Conservation (phyloP, 441 rosid genomes). For the Lepidium campestre region DNA sequence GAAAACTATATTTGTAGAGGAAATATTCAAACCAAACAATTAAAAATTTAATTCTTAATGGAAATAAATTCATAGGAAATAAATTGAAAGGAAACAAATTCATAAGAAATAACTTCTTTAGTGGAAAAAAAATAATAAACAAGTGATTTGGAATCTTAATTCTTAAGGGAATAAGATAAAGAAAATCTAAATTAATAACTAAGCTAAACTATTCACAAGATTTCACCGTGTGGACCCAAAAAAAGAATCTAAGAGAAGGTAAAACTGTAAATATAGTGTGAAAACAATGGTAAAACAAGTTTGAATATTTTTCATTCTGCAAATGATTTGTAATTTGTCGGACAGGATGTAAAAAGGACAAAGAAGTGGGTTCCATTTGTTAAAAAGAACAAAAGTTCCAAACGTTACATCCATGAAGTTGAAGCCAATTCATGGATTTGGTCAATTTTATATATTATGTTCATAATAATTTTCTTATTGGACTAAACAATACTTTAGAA, state of each 20-base stretch:
- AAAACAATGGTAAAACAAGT: not conserved
- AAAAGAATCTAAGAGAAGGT: not conserved
- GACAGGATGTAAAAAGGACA: not conserved
- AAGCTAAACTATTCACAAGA: not conserved
- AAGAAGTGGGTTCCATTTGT: conserved; percentile 7
- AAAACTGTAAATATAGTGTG: conserved; percentile 1
- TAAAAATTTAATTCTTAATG: too few relatives aligned
- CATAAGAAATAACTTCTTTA: too few relatives aligned
- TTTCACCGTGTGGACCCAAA: not conserved
- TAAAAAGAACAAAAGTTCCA: not conserved
- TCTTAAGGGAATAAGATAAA: not conserved
- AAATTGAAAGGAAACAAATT: too few relatives aligned
- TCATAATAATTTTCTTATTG: too few relatives aligned
- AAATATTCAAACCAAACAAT: too few relatives aligned
- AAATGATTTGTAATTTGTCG: conserved; percentile 7
- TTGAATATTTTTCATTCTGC: not conserved
- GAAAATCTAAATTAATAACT: not conserved
- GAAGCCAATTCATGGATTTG: not conserved
- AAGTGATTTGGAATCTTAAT: not conserved
- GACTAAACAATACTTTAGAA: not conserved
- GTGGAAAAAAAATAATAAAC: not conserved
- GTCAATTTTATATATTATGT: not conserved
- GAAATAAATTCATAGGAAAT: too few relatives aligned
- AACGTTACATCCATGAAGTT: conserved; percentile 17
- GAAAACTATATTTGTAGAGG: too few relatives aligned